Conservation (phyloP, 2,329 filamentous ascomycete genomes). For the Botrytis paeoniae region DNA sequence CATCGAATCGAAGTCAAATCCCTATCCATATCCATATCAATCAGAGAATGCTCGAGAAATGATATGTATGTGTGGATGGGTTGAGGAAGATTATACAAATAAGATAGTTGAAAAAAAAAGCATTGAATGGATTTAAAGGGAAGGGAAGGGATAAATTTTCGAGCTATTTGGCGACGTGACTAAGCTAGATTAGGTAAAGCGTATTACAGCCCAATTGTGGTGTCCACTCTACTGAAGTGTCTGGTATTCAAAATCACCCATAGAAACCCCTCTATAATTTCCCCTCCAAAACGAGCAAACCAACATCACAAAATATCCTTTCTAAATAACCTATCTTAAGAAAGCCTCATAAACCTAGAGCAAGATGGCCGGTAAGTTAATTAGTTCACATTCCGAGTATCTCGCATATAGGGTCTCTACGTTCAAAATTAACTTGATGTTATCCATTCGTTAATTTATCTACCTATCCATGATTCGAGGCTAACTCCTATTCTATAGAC, state of each 20-base stretch:
- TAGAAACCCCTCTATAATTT: conserved; percentile 20
- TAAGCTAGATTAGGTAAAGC: not conserved
- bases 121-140: not conserved
- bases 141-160: conserved; percentile 7
- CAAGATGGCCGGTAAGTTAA: conserved; percentile 38
- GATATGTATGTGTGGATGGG: not conserved
- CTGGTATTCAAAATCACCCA: conserved; percentile 17
- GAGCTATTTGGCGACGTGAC: conserved; percentile 5
- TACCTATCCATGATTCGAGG: conserved; percentile 16
- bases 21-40: not conserved
- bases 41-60: not conserved
- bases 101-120: too few relatives aligned
- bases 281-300: conserved; percentile 14
- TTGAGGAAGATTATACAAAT: not conserved
- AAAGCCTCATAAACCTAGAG: conserved; percentile 7
- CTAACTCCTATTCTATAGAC: conserved; percentile 36
- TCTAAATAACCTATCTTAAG: not conserved
- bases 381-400: not conserved
- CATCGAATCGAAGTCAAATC: not conserved
- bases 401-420: not conserved
- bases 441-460: not conserved
- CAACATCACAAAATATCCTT: conserved; percentile 17
- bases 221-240: not conserved
- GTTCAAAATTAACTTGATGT: not conserved
- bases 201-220: conserved; percentile 4